Evolutionary conservation across 345 rosid species (phyloP).

Genomic region (Sisymbrium altissimum): DNA sequence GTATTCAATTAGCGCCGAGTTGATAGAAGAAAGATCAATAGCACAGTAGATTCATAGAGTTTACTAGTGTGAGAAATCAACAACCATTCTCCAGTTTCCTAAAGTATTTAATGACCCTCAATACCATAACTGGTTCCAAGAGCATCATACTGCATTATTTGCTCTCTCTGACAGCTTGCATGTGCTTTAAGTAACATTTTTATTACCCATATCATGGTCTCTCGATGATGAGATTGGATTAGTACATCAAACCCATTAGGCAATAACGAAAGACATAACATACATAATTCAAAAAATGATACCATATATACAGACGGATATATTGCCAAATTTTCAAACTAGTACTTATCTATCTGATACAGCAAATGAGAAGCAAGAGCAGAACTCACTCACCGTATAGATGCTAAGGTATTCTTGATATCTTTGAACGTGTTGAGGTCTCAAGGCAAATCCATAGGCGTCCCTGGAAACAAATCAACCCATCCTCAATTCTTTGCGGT

Average conservation of each 20-base stretch:
- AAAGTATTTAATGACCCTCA: not conserved
- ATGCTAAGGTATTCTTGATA: slow-evolving; percentile 65
- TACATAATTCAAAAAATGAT: not conserved
- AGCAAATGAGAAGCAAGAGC: not conserved
- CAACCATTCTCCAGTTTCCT: not conserved
- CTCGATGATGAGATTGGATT: too few species aligned
- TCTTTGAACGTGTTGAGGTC: slow-evolving; percentile 89
- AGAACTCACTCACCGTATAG: slow-evolving; percentile 49
- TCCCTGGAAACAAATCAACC: slow-evolving; percentile 48
- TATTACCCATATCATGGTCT: too few species aligned
- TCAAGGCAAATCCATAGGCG: slow-evolving; percentile 86
- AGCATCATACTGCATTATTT: not conserved
- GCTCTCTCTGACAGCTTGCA: not conserved
- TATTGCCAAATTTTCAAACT: too few species aligned
- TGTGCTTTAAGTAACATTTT: not conserved
- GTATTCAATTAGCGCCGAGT: not conserved
- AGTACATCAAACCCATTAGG: not conserved
- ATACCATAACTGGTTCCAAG: not conserved
- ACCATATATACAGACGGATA: too few species aligned
- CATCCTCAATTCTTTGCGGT: not conserved
- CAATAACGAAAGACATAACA: not conserved
- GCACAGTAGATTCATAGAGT: not conserved
- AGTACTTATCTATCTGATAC: too few species aligned
- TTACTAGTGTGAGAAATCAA: not conserved
- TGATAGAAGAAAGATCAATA: not conserved